These are phyloP conservation scores for Suillus subluteus DNA, from an alignment of 768 basidiomycete genomes.

Conservation along the genomic window DNA sequence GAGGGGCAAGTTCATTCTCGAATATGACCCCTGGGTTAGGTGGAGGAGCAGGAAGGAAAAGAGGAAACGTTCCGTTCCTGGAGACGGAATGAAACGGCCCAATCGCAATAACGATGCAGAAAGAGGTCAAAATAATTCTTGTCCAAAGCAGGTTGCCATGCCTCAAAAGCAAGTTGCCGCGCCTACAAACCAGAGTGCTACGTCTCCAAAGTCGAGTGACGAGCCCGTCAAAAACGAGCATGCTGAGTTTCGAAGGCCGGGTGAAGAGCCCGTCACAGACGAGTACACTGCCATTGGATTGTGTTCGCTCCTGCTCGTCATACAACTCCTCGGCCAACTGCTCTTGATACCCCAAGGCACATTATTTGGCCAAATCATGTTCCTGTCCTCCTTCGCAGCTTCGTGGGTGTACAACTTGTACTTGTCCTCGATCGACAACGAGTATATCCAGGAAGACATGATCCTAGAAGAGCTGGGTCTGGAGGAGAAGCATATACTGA, in stretches of 20 bases:
- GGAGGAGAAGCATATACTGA: background rate
- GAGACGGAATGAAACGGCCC: background rate
- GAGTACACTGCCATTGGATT: conserved; percentile 26
- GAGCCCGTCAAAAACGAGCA: no score
- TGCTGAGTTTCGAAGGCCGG: no score
- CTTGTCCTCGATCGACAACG: conserved; percentile 34
- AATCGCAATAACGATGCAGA: conserved; percentile 11
- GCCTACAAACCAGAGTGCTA: no score
- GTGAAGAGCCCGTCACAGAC: background rate
- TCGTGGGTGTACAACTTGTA: conserved; percentile 38
- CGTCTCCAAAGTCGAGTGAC: background rate
- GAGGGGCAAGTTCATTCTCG: conserved; percentile 26
- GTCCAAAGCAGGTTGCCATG: background rate
- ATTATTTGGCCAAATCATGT: conserved; percentile 40
- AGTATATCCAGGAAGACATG: conserved; percentile 21
- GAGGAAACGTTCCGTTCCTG: background rate
- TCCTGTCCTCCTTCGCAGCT: conserved; percentile 33
- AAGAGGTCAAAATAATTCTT: background rate
- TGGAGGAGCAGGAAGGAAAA: background rate
- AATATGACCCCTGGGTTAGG: conserved; percentile 15
- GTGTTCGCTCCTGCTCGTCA: conserved; percentile 33
- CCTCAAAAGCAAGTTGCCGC: background rate
- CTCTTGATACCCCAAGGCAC: conserved; percentile 38
- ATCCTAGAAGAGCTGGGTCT: conserved; percentile 10
- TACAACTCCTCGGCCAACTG: conserved; percentile 38